Evolutionary conservation across 352 stramenopile species (phyloP).

Genomic region (Phytophthora capsici): DNA sequence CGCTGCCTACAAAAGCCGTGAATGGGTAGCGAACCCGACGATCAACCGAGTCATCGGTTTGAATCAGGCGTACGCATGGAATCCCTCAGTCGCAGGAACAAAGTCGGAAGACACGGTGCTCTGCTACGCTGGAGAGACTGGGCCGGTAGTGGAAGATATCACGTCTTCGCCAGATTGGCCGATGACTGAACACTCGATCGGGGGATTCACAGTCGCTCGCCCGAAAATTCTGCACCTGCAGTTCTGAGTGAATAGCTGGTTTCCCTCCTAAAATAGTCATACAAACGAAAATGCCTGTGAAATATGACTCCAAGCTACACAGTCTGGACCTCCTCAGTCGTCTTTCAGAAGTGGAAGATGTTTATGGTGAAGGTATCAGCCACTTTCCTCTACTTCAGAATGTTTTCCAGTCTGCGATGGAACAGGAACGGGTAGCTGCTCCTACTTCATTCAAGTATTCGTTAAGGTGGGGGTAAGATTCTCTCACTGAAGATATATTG

Average conservation of each 20-base stretch:
- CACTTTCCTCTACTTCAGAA: conserved; percentile 27
- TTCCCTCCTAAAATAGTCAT: conserved; percentile 2
- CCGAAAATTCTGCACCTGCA: conserved; percentile 67
- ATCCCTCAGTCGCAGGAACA: conserved; percentile 72
- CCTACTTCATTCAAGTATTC: conserved; percentile 59
- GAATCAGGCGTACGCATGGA: conserved; percentile 76
- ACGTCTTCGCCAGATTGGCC: conserved; percentile 62
- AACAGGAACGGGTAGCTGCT: conserved; percentile 28
- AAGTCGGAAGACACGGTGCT: conserved; percentile 81
- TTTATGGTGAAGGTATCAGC: conserved; percentile 87
- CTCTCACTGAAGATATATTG: conserved; percentile 3
- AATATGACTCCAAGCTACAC: conserved; percentile 41
- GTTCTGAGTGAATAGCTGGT: no score
- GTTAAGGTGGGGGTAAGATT: conserved; percentile 40
- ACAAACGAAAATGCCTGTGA: no score
- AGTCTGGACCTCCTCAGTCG: conserved; percentile 43
- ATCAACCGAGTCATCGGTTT: conserved; percentile 42
- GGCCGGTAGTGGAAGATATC: conserved; percentile 57
- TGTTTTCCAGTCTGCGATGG: not conserved
- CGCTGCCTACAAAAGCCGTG: conserved; percentile 71
- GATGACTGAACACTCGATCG: conserved; percentile 55
- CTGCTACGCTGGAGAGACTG: conserved; percentile 35
- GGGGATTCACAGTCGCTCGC: conserved; percentile 52
- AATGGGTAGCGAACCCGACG: conserved; percentile 70
- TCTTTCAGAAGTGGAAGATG: conserved; percentile 84